Evolutionary conservation across 805 yeast genomes (phyloP).

Genomic region (Starmerella vitae): DNA sequence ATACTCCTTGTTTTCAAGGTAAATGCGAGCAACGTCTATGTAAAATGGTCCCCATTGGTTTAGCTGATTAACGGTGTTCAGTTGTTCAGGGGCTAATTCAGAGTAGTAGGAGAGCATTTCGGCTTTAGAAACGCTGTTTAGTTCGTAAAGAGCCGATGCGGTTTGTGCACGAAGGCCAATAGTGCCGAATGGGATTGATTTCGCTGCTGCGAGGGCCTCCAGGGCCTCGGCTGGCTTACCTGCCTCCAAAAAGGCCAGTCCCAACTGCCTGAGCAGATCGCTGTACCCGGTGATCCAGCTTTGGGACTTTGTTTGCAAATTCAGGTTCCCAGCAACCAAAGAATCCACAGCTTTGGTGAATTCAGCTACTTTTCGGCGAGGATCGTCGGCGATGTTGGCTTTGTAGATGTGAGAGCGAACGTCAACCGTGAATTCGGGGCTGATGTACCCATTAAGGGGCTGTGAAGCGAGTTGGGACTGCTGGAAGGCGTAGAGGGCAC

Average conservation of each 20-base stretch:
- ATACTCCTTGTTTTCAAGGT: slow-evolving; percentile 9
- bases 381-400: slow-evolving; percentile 7
- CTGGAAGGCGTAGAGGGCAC: slow-evolving; percentile 12
- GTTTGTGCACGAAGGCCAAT: slow-evolving; percentile 19
- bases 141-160: slow-evolving; percentile 17
- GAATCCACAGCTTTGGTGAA: slow-evolving; percentile 20
- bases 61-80: slow-evolving; percentile 3
- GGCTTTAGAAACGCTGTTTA: neutral
- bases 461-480: slow-evolving; percentile 7
- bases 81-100: slow-evolving; percentile 4
- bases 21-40: slow-evolving; percentile 20
- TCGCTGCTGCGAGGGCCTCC: slow-evolving; percentile 22
- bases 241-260: slow-evolving; percentile 18
- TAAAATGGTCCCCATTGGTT: slow-evolving; percentile 10
- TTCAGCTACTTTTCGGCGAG: slow-evolving; percentile 10
- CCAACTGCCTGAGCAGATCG: slow-evolving; percentile 25
- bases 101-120: neutral
- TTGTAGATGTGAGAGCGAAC: slow-evolving; percentile 15
- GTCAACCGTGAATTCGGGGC: slow-evolving; percentile 18
- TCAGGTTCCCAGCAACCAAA: slow-evolving; percentile 15
- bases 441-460: slow-evolving; percentile 8
- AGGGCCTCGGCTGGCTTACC: slow-evolving; percentile 17
- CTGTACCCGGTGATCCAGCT: slow-evolving; percentile 28
- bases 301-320: slow-evolving; percentile 19
- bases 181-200: slow-evolving; percentile 23